A percentile compares a stretch with the other conserved stretches of the same genome.
phyloP scores from a whole-genome alignment of 495 filamentous ascomycete species.

The Aspergillus cristatus region DNA sequence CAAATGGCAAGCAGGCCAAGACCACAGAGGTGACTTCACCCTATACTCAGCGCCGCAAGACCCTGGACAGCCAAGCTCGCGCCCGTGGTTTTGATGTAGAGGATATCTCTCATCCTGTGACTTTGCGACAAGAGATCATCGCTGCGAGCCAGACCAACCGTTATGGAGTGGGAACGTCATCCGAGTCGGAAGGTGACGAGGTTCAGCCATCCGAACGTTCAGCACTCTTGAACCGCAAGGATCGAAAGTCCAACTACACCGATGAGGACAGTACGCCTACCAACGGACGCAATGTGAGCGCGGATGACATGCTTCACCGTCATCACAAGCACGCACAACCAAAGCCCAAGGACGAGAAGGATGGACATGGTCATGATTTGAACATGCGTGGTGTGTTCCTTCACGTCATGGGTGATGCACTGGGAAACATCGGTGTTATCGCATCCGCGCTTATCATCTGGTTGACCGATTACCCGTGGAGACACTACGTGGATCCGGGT shows the following conservation, averaged over 20 bases:
- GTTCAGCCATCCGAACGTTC: constrained; percentile 32
- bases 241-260: constrained; percentile 31
- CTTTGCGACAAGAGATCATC: constrained; percentile 85
- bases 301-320: constrained; percentile 26
- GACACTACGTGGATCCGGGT: constrained; percentile 77
- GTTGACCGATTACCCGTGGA: constrained; percentile 61
- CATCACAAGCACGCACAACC: constrained; percentile 61
- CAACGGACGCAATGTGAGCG: constrained; percentile 2
- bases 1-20: constrained; percentile 33
- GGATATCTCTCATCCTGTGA: constrained; percentile 82
- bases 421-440: constrained; percentile 96
- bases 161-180: constrained; percentile 42
- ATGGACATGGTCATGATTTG: constrained; percentile 75
- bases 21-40: constrained; percentile 21
- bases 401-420: constrained; percentile 90
- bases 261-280: constrained; percentile 18
- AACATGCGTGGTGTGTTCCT: constrained; percentile 98
- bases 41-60: constrained; percentile 21
- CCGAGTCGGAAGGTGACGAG: constrained; percentile 43
- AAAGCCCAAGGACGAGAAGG: not conserved
- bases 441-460: constrained; percentile 87
- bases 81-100: constrained; percentile 49
- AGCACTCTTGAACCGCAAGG: constrained; percentile 22
- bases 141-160: constrained; percentile 49
- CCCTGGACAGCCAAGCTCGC: constrained; percentile 30